Base-by-base conservation (phyloP, 345 rosid species). In the Turritis glabra region DNA sequence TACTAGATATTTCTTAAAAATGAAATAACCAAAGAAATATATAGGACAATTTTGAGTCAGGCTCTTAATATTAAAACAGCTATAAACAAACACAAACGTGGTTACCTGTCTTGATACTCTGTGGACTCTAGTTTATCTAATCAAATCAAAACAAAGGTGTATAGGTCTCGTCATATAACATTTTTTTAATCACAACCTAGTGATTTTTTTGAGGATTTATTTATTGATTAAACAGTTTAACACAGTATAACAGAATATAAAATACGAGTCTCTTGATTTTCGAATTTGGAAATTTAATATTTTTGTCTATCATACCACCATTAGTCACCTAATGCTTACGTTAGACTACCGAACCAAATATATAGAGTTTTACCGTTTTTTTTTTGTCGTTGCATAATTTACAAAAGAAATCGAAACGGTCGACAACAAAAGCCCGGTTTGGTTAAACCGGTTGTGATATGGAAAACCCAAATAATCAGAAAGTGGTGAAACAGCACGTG, bases 41-140 rank as follows among this genome's bases (percentile, higher is more conserved):
- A n/a, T 23, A 33, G 27, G 27, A 10, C 30, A 56, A 47, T 43
- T 15, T 25, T 13, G 17, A 21, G 50, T 37, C 51, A 2, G 51
- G 21, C 46, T 23, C 19, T 30, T 32, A 12, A 74, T 55, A 14
- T 25, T 1, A 3, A n/a, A 56, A 44, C 17, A 13, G 26, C 4
- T 56, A 25, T 15, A 5, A 64, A 40, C 18, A 44, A 64, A 41
- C 21, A 56, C 26, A 74, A 35, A 74, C 72, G 78, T 66, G 78
- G 52, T 57, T 57, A 35, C 78, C 15, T 66, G 78, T 67, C 67
- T 37, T 47, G 17, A 48, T 58, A 25, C 56, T 15, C 8, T 27
- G 7, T 51, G 9, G 59, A 21, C 33, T 29, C 1, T 26, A 27
- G 23, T 17, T 30, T 44, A 64, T 21, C 32, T 21, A 22, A 5